Evolutionary conservation across 805 yeast species (phyloP).

Genomic region (Saturnispora zaruensis): DNA sequence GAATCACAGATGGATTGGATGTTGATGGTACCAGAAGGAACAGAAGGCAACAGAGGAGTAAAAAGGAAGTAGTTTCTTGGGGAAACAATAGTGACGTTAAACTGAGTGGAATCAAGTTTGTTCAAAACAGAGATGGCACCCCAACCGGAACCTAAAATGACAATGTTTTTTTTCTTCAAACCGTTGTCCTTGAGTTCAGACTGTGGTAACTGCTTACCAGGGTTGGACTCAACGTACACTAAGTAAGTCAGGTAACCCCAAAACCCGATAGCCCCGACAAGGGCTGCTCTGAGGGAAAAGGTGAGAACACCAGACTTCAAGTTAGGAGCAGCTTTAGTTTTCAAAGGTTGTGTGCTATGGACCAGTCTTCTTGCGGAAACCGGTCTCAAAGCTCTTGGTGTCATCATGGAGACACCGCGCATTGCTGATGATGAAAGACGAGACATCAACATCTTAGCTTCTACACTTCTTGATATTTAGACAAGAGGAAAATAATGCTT

Average conservation of each 20-base stretch:
- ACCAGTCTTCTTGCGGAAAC: not conserved
- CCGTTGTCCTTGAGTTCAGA: slow-evolving; percentile 39
- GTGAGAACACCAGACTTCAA: slow-evolving; percentile 26
- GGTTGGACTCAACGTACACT: slow-evolving; percentile 54
- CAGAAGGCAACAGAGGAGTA: slow-evolving; percentile 92
- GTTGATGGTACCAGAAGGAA: slow-evolving; percentile 91
- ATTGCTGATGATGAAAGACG: not conserved
- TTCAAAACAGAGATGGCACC: slow-evolving; percentile 82
- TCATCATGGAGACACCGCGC: not conserved
- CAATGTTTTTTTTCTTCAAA: slow-evolving; percentile 61
- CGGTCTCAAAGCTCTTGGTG: not conserved
- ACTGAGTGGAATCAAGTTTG: slow-evolving; percentile 74
- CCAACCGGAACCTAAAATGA: slow-evolving; percentile 89
- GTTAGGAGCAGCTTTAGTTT: not conserved
- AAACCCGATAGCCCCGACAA: slow-evolving; percentile 42
- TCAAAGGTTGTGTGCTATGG: not conserved
- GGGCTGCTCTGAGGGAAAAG: slow-evolving; percentile 40
- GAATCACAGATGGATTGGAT: slow-evolving; percentile 90
- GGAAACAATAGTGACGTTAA: slow-evolving; percentile 82
- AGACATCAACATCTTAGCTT: not conserved
- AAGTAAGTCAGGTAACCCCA: slow-evolving; percentile 54
- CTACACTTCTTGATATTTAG: not conserved
- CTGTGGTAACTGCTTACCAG: slow-evolving; percentile 53
- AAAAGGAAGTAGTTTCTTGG: slow-evolving; percentile 93
- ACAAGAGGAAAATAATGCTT: not conserved